Evolutionary conservation across 305 asterid species (phyloP), one percentile per base, ranked within the genome.

Genomic region (Petunia hybrid): DNA sequence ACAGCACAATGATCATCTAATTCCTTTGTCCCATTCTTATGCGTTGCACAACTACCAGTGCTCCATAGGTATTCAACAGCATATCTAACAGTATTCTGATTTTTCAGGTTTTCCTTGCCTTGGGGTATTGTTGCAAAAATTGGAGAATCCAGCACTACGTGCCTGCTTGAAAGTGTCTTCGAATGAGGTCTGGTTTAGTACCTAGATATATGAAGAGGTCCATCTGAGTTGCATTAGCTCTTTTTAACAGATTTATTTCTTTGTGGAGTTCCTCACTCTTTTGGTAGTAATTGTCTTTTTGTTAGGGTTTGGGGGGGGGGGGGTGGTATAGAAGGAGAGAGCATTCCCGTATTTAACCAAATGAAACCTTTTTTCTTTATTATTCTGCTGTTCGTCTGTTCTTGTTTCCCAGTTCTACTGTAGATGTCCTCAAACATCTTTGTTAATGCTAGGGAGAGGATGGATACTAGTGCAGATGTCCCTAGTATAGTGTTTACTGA

Each of bases 141-240:
- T 96, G 93, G 99, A 96, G 91, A 96, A 92, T 87, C 99, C 99
- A 89, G 99, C 98, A 84, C 83, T 96, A 81, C 95, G 98, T 71
- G 94, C 97, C 38, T 94, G 91, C 93, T 85, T 94, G 87, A 89
- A 91, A 81, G 99, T 96, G 77, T 89, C 98, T 80, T 82, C 95
- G 13, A 92, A 89, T 77, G 98, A 96, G 98, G 99, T 96, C 61
- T 85, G 63, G 84, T 78, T 80, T 77, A 85, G 57, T 70, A 55
- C 80, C 67, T 69, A 42, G 53, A 56, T 83, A 42, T 61, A 66
- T 43, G 41, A 56, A 71, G 70, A 82, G 42, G 73, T 68, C 67
- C 59, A 75, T 77, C 5, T 46, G 73, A 73, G 78, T 73, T 51
- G 46, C 43, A 73, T 73, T 35, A 51, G 78, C 78, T 48, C 53